These are phyloP conservation scores for Phytophthora ohioensis DNA, from an alignment of 352 stramenopile genomes.

Conservation along the genomic window DNA sequence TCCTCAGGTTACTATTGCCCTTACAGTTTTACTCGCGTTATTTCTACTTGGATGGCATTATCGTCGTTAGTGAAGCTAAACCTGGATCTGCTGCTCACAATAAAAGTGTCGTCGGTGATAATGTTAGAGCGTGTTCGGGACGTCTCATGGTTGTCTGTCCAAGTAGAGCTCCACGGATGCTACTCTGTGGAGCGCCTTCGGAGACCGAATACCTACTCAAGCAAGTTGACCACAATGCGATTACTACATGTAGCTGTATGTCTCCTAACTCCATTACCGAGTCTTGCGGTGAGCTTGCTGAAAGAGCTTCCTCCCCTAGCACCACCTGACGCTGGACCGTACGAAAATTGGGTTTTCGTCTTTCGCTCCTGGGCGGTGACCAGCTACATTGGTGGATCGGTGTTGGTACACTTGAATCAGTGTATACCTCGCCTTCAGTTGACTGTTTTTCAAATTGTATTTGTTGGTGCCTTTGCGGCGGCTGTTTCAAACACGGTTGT, in stretches of 20 bases:
- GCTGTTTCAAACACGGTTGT: conserved; percentile 6
- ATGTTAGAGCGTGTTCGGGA: conserved; percentile 2
- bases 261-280: conserved; percentile 19
- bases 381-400: not conserved
- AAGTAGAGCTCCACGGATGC: conserved; percentile 38
- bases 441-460: not conserved
- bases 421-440: conserved; percentile 2
- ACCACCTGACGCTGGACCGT: conserved; percentile 10
- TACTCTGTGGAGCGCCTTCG: conserved; percentile 34
- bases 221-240: not conserved
- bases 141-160: conserved; percentile 8
- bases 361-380: conserved; percentile 13
- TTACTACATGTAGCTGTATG: conserved; percentile 10
- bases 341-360: conserved; percentile 19
- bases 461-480: conserved; percentile 1
- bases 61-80: too few relatives aligned
- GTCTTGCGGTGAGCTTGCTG: conserved; percentile 18
- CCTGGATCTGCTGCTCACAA: too few relatives aligned
- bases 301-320: conserved; percentile 8
- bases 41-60: too few relatives aligned
- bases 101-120: not conserved
- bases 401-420: conserved; percentile 1
- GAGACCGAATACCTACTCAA: conserved; percentile 10
- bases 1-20: too few relatives aligned
- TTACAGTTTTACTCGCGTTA: too few relatives aligned